Evolutionary conservation across 179 eudicot genomes (phyloP), one percentile per base, ranked within the genome.

Genomic region (Silene coronaria): DNA sequence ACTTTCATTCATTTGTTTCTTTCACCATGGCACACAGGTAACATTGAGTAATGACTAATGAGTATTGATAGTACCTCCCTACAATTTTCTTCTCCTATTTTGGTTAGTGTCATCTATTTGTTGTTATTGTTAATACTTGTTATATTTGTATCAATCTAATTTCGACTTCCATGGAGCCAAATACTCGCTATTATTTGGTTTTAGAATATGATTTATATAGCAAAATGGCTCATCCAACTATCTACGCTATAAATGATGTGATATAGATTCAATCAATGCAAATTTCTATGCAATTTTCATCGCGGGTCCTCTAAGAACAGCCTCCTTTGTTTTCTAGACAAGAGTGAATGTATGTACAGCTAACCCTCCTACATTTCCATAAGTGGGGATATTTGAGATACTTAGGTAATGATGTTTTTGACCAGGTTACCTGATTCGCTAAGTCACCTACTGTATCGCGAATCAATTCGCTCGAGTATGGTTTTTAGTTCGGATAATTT

Each of bases 1-100:
- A 88, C 75, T 93, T 93, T 82, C 98, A 93, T 79, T 87, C 98
- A 19, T 93, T 93, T 79, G 90, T 89, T 64, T 91, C 96, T 78
- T 92, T 91, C 79, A 82, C 67, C 77, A 88, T 85, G 74, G 94
- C 97, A 72, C 84, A 87, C 80, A 93, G 98, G 98, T 93, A 88
- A 59, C 58, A 23, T 70, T n/a, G 19, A 45, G 22, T 76, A 17
- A 16, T n/a, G 19, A 45, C n/a, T 76, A 17, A 16, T 24, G 4
- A 38, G 22, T 23, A 62, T 13, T 30, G 53, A 73, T 61, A 3
- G 5, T 17, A 3, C 72, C 32, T 5, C 6, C 63, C 74, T 21
- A 53, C 62, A 60, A 7, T 71, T 26, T 70, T 53, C 21, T 53
- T 27, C 62, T 71, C 23, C 42, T 71, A 14, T 51, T 26, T 53